Conservation (phyloP, 352 stramenopile species). For the Elongisporangium undulatum region DNA sequence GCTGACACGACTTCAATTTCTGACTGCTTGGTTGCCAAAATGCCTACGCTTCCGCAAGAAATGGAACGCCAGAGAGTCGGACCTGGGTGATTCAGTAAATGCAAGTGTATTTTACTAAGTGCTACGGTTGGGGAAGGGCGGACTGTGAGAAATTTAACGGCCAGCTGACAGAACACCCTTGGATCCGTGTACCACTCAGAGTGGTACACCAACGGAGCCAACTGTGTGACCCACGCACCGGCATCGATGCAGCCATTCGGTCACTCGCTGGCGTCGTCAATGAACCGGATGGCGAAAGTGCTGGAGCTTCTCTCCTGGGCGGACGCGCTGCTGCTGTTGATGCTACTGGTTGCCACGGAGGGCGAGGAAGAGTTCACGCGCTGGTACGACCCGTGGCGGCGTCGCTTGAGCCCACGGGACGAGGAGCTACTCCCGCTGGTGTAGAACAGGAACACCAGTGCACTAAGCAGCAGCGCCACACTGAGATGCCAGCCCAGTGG, state of each 20-base stretch:
- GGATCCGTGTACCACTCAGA: constrained; percentile 1
- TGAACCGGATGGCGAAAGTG: not conserved
- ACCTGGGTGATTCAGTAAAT: not conserved
- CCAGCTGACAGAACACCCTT: not conserved
- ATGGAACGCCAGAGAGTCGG: not conserved
- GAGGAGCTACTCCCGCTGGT: constrained; percentile 15
- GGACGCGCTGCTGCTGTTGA: not conserved
- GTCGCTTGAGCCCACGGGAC: not conserved
- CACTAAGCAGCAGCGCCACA: constrained; percentile 46
- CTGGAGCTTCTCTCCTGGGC: not conserved
- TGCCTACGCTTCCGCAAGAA: not conserved
- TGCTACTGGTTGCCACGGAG: not conserved
- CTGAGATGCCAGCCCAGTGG: constrained; percentile 68
- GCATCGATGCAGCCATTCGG: not conserved
- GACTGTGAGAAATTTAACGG: not conserved
- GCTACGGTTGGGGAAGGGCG: not conserved
- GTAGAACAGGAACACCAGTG: constrained; percentile 45
- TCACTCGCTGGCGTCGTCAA: constrained; percentile 4
- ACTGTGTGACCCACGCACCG: not conserved
- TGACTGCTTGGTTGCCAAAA: not conserved
- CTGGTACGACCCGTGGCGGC: constrained; percentile 2
- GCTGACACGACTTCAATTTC: not conserved
- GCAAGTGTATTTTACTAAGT: not conserved
- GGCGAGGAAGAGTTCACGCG: not conserved
- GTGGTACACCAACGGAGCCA: not conserved